Evolutionary conservation across 805 yeast genomes (phyloP).

Genomic region (Candida nonsorbophila): DNA sequence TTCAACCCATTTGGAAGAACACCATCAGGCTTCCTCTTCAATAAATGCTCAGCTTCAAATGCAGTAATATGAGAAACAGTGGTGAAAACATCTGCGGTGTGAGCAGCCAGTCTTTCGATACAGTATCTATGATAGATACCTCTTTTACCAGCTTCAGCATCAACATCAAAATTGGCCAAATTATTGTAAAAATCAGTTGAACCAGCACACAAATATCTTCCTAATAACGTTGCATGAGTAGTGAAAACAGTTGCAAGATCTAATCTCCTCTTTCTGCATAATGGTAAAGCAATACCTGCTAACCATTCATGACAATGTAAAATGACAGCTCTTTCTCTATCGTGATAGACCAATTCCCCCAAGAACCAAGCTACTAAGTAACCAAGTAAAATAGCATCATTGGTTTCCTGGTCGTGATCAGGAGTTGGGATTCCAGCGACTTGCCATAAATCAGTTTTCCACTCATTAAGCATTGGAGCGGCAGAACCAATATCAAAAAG

Average conservation of each 20-base stretch:
- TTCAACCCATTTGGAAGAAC: slow-evolving; percentile 95
- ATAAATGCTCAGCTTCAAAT: slow-evolving; percentile 84
- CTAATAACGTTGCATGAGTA: slow-evolving; percentile 93
- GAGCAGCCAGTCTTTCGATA: slow-evolving; percentile 94
- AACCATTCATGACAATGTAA: slow-evolving; percentile 98
- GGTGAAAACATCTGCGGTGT: slow-evolving; percentile 93
- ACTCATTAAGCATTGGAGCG: slow-evolving; percentile 64
- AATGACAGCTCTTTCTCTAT: slow-evolving; percentile 81
- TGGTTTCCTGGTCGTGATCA: slow-evolving; percentile 78
- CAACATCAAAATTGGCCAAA: slow-evolving; percentile 84
- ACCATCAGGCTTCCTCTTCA: slow-evolving; percentile 96
- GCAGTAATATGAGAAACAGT: slow-evolving; percentile 98
- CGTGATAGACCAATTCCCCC: slow-evolving; percentile 86
- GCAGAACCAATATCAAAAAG: slow-evolving; percentile 85
- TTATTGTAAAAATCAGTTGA: slow-evolving; percentile 94
- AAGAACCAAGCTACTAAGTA: slow-evolving; percentile 95
- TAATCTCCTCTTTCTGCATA: slow-evolving; percentile 84
- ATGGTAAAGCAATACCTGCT: slow-evolving; percentile 92
- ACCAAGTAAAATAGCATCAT: slow-evolving; percentile 89
- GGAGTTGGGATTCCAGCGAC: slow-evolving; percentile 93
- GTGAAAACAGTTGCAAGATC: slow-evolving; percentile 95
- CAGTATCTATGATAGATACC: slow-evolving; percentile 97
- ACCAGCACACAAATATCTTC: slow-evolving; percentile 95
- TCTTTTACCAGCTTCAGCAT: slow-evolving; percentile 95
- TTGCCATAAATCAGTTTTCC: slow-evolving; percentile 93